These are phyloP conservation scores for Pterulicium gracile DNA, from an alignment of 1,284 basidiomycete genomes.

Conservation along the genomic window DNA sequence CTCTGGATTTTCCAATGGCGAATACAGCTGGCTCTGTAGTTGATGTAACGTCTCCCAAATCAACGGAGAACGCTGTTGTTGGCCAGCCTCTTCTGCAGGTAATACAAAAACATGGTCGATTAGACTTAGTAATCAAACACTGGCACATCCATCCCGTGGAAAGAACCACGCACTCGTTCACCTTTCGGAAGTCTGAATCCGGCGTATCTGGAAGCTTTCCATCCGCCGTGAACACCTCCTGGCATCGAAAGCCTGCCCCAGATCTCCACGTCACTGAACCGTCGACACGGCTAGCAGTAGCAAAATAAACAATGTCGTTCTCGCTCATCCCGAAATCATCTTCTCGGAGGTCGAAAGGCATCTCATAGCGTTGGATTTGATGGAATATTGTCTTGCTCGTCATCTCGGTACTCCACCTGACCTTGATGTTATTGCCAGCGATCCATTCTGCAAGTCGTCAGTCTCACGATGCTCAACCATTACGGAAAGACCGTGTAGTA, in stretches of 20 bases:
- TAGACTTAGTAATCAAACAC: too few species aligned
- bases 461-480: neutral
- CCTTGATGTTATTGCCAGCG: slow-evolving; percentile 21
- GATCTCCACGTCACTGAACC: slow-evolving; percentile 2
- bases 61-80: slow-evolving; percentile 22
- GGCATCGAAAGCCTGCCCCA: neutral
- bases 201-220: slow-evolving; percentile 23
- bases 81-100: slow-evolving; percentile 18
- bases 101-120: too few species aligned
- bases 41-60: slow-evolving; percentile 16
- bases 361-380: slow-evolving; percentile 16
- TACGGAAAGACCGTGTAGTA: neutral
- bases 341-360: slow-evolving; percentile 14
- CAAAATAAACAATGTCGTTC: slow-evolving; percentile 25
- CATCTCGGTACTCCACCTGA: slow-evolving; percentile 20
- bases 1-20: slow-evolving; percentile 29
- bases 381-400: slow-evolving; percentile 18
- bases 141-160: too few species aligned
- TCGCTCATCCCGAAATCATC: slow-evolving; percentile 22
- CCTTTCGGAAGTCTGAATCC: slow-evolving; percentile 21
- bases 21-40: slow-evolving; percentile 22
- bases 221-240: slow-evolving; percentile 18
- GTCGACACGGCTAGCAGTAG: slow-evolving; percentile 18
- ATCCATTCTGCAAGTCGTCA: slow-evolving; percentile 21
- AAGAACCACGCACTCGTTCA: too few species aligned